These are phyloP conservation scores for Aquilaria yunnanensis DNA, from an alignment of 345 rosid genomes.

Conservation along the genomic window DNA sequence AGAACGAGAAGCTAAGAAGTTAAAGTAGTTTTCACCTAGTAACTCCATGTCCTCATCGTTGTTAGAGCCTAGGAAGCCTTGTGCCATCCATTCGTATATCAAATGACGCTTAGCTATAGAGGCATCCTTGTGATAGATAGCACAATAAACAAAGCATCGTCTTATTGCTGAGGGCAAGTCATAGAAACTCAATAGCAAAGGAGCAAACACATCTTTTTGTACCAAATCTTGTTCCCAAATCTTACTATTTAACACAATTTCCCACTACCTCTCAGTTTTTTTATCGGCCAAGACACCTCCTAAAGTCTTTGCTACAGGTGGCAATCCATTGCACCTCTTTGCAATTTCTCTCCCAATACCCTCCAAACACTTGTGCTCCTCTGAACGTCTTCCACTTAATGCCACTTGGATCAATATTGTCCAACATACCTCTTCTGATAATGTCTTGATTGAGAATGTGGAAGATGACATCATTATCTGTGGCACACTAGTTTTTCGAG, in stretches of 20 bases:
- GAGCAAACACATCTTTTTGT: no score
- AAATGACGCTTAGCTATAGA: background rate
- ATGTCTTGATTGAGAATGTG: background rate
- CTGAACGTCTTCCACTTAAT: background rate
- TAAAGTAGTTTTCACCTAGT: background rate
- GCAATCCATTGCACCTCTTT: background rate
- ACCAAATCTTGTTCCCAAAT: background rate
- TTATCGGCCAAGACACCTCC: background rate
- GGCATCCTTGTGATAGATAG: background rate
- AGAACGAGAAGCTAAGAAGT: background rate
- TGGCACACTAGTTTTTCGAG: background rate
- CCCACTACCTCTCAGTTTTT: background rate
- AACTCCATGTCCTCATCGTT: background rate
- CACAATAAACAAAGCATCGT: conserved; percentile 6
- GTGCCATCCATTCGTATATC: background rate
- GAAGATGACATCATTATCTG: background rate
- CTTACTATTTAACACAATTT: background rate
- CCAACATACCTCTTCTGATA: background rate
- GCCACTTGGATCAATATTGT: background rate
- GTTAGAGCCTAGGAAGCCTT: background rate
- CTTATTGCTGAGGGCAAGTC: conserved; percentile 1
- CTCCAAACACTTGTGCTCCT: background rate
- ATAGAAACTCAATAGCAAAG: background rate
- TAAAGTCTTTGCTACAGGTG: background rate
- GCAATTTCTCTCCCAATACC: background rate